Conservation (phyloP, 2,329 filamentous ascomycete genomes). For the Pseudogymnoascus destructans region DNA sequence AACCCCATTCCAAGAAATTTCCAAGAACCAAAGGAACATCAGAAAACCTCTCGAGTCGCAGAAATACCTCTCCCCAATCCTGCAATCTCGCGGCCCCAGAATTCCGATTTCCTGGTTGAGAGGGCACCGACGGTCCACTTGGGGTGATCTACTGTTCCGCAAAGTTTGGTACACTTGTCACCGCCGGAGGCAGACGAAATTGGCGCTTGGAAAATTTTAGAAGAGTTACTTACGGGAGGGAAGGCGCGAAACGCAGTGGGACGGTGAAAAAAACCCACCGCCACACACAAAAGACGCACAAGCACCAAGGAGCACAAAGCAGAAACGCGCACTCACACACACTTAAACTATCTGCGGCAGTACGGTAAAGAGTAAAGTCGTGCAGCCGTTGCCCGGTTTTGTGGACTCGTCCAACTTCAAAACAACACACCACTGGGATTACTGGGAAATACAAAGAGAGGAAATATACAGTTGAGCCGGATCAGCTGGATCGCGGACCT, state of each 20-base stretch:
- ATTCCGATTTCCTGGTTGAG: not conserved
- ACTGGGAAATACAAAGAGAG: not conserved
- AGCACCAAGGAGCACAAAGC: not conserved
- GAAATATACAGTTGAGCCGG: not conserved
- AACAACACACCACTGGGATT: not conserved
- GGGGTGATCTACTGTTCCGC: not conserved
- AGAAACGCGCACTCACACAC: not conserved
- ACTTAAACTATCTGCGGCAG: not conserved
- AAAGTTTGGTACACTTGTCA: not conserved
- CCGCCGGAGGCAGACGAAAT: not conserved
- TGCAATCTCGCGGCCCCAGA: not conserved
- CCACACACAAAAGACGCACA: not conserved
- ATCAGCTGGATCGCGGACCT: not conserved
- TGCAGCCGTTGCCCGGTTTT: not conserved
- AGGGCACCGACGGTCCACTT: not conserved
- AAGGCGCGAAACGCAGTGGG: constrained; percentile 5
- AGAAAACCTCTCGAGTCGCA: not conserved
- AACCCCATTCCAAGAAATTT: not conserved
- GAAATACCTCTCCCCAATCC: not conserved
- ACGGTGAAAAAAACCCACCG: not conserved
- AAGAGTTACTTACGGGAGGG: constrained; percentile 1
- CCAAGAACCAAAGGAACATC: not conserved
- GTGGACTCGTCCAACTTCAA: not conserved
- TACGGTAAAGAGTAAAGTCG: not conserved
- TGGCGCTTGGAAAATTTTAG: not conserved